These are phyloP conservation scores for Fraxinus floribunda DNA, from an alignment of 305 asterid genomes.

Conservation along the genomic window DNA sequence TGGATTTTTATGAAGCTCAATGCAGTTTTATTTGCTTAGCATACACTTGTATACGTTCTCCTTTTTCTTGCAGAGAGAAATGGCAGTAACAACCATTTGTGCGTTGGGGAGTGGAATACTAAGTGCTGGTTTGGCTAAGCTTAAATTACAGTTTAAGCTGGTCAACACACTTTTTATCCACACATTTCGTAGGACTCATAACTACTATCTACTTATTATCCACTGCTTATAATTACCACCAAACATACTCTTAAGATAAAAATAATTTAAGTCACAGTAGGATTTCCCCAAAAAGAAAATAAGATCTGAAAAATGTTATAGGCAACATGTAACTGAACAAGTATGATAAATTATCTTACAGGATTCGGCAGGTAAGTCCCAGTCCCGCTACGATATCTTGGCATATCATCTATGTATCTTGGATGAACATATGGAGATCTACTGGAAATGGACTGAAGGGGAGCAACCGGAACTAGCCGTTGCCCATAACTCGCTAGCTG, in stretches of 20 bases:
- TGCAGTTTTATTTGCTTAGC: background rate
- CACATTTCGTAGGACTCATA: background rate
- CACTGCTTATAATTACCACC: background rate
- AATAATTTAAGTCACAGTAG: background rate
- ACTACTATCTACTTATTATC: background rate
- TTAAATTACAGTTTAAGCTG: background rate
- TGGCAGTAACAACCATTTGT: background rate
- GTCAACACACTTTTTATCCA: background rate
- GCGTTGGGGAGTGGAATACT: background rate
- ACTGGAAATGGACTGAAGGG: constrained; percentile 60
- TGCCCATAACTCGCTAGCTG: constrained; percentile 75
- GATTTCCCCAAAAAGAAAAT: background rate
- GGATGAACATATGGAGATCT: constrained; percentile 70
- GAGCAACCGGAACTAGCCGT: constrained; percentile 66
- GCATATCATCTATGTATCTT: constrained; percentile 67
- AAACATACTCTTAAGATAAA: constrained; percentile 10
- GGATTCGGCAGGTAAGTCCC: constrained; percentile 98
- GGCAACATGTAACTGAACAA: background rate
- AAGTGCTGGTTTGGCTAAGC: background rate
- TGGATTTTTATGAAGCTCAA: background rate
- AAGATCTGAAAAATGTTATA: background rate
- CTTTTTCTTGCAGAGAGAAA: background rate
- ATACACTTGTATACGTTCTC: background rate
- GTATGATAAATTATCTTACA: constrained; percentile 54
- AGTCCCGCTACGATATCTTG: constrained; percentile 88